A percentile compares a stretch with the other conserved stretches of the same genome.
Evolutionary conservation across 2,329 filamentous ascomycete species (phyloP).

Genomic region (Colletotrichum sp.): DNA sequence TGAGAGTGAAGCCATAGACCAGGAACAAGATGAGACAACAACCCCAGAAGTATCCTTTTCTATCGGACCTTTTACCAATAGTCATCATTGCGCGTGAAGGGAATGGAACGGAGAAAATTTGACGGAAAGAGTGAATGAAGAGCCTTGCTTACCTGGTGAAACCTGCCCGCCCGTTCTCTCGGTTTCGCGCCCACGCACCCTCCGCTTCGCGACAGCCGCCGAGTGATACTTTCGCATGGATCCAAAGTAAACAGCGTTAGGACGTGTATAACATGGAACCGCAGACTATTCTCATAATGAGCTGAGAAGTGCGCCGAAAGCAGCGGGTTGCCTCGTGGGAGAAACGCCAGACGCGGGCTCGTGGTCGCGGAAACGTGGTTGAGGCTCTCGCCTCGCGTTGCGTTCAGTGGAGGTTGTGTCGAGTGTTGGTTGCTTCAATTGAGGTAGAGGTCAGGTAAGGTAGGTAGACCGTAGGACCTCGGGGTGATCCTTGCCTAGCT

Average conservation of each 20-base stretch:
- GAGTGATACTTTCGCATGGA: constrained; percentile 4
- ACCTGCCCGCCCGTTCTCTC: not conserved
- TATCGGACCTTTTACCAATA: constrained; percentile 71
- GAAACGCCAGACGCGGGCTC: not conserved
- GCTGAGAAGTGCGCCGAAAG: not conserved
- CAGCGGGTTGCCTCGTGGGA: not conserved
- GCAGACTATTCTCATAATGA: not conserved
- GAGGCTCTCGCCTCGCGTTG: constrained; percentile 18
- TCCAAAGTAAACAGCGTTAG: not conserved
- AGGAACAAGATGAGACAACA: constrained; percentile 29
- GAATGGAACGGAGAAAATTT: not conserved
- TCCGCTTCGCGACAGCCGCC: constrained; percentile 1
- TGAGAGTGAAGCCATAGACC: constrained; percentile 25
- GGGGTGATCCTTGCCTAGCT: constrained; percentile 18
- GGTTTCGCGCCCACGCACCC: constrained; percentile 9
- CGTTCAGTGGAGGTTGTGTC: constrained; percentile 8
- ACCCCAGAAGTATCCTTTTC: constrained; percentile 53
- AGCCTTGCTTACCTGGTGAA: not conserved
- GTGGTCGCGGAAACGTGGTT: not conserved
- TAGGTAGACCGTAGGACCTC: not conserved
- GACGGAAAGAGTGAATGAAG: not conserved
- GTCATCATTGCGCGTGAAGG: constrained; percentile 52
- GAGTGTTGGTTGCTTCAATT: not conserved
- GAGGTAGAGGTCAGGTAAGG: not conserved
- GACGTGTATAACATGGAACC: not conserved